phyloP scores from a whole-genome alignment of 768 basidiomycete species.

The Leccinellum albellum region DNA sequence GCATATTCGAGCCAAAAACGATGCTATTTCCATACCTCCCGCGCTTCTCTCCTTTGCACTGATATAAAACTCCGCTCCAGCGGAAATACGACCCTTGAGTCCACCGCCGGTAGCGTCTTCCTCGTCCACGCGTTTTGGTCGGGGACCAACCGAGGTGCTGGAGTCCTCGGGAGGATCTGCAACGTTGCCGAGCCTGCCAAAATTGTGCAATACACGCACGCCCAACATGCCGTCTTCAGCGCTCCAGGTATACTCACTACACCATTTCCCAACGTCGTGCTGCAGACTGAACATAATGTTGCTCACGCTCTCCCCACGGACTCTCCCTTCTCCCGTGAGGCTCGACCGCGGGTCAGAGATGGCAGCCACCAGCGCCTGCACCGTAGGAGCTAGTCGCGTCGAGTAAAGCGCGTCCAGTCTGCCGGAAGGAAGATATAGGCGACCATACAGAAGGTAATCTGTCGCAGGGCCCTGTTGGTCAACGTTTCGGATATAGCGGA shows the following conservation, averaged over 20 bases:
- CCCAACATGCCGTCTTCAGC: conserved; percentile 95
- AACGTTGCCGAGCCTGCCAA: conserved; percentile 60
- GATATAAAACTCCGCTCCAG: conserved; percentile 91
- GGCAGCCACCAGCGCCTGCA: conserved; percentile 80
- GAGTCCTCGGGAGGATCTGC: conserved; percentile 36
- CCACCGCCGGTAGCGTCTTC: conserved; percentile 93
- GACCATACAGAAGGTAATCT: conserved; percentile 95
- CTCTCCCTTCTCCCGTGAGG: conserved; percentile 37
- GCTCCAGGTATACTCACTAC: conserved; percentile 91
- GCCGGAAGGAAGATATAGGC: conserved; percentile 84
- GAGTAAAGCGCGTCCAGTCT: conserved; percentile 89
- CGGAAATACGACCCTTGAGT: conserved; percentile 82
- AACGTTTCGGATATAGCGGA: conserved; percentile 14
- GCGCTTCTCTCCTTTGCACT: conserved; percentile 91
- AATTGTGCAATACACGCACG: conserved; percentile 83
- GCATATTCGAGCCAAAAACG: not conserved
- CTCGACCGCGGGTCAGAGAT: conserved; percentile 75
- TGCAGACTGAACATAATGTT: conserved; percentile 83
- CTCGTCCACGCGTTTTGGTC: conserved; percentile 83
- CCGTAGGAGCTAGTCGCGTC: conserved; percentile 69
- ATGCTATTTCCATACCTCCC: conserved; percentile 53
- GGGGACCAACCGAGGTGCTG: conserved; percentile 23
- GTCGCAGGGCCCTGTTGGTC: conserved; percentile 16
- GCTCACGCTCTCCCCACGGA: conserved; percentile 48
- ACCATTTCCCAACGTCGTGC: conserved; percentile 90